Evolutionary conservation across 2,329 filamentous ascomycete genomes (phyloP).

Genomic region (Pyricularia sp.): DNA sequence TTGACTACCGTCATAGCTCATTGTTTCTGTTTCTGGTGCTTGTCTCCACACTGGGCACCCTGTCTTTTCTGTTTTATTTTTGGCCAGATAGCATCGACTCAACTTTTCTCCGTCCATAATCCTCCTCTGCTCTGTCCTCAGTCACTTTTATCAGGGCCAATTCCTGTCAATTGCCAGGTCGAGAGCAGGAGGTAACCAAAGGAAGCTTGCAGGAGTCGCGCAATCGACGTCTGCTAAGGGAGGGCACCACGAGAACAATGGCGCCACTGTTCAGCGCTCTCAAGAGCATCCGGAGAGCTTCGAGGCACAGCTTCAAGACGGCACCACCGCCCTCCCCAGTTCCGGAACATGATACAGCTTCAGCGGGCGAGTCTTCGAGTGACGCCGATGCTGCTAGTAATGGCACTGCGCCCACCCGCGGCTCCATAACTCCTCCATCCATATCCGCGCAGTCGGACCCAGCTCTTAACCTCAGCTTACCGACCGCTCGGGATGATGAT

Average conservation of each 20-base stretch:
- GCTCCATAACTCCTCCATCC: constrained; percentile 64
- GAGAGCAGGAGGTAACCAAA: neutral
- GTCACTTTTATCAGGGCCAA: neutral
- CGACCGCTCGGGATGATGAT: neutral
- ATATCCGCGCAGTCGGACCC: constrained; percentile 53
- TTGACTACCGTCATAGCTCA: neutral
- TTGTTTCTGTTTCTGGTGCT: neutral
- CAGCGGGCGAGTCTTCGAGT: constrained; percentile 43
- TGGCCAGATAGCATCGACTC: neutral
- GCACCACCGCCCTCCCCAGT: constrained; percentile 29
- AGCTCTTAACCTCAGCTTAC: constrained; percentile 48
- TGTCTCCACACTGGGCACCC: neutral
- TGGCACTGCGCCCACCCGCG: constrained; percentile 50
- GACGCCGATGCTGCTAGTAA: constrained; percentile 42
- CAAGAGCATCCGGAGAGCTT: constrained; percentile 64
- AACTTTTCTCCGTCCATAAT: neutral
- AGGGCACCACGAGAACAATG: constrained; percentile 24
- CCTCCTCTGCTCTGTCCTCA: neutral
- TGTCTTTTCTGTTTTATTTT: neutral
- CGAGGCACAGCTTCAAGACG: constrained; percentile 59
- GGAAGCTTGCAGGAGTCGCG: neutral
- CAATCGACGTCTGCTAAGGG: neutral
- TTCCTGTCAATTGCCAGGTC: constrained; percentile 1
- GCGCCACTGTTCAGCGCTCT: constrained; percentile 52
- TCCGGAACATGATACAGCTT: neutral